Percentiles rank a stretch among this genome's conserved stretches.
phyloP scores from a whole-genome alignment of 305 asterid genomes.

The Solanum chacoense region DNA sequence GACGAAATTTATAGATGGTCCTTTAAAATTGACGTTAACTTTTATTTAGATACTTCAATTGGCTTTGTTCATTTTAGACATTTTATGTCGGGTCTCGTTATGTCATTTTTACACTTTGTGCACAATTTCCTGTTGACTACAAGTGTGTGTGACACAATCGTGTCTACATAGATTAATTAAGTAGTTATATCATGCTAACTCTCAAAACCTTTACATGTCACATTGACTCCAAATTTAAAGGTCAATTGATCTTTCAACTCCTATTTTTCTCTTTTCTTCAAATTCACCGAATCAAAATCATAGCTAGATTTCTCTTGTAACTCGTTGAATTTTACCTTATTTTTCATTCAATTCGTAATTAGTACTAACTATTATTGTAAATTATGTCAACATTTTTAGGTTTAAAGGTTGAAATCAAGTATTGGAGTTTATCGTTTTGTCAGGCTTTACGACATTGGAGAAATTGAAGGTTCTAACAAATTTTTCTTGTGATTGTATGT shows the following conservation, averaged over 20 bases:
- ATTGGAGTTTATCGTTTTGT: background rate
- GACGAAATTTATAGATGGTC: background rate
- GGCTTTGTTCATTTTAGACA: background rate
- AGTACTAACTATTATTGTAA: background rate
- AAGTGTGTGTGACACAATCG: background rate
- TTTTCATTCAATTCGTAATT: background rate
- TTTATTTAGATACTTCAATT: background rate
- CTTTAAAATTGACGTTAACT: background rate
- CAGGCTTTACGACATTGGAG: background rate
- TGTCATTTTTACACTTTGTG: background rate
- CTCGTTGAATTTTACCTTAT: background rate
- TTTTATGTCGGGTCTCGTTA: background rate
- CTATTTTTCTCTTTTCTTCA: background rate
- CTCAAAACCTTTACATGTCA: background rate
- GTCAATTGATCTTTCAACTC: background rate
- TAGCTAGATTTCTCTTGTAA: background rate
- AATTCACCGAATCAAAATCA: background rate
- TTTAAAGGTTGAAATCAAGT: background rate
- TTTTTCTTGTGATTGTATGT: background rate
- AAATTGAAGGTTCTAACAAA: background rate
- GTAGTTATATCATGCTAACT: background rate
- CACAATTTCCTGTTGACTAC: background rate
- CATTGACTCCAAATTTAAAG: background rate
- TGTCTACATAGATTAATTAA: background rate
- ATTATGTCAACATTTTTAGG: background rate